These are phyloP conservation scores for Capsicum pubescens DNA, from an alignment of 257 asterid species.

Conservation along the genomic window DNA sequence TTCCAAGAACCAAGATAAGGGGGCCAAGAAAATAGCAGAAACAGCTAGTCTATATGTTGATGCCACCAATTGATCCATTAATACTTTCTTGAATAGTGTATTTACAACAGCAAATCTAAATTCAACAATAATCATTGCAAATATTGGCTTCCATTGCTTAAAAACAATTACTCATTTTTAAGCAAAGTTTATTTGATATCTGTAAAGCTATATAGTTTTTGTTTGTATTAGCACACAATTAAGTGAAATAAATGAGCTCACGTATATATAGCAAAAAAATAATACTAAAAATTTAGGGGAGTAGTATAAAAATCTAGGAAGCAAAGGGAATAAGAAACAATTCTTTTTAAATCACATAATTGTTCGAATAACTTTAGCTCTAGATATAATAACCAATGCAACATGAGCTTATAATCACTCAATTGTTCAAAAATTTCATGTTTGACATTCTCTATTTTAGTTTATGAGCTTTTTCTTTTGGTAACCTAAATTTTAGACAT, in stretches of 20 bases:
- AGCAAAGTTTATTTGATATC: neutral
- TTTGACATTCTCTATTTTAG: no score
- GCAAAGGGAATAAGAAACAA: conserved; percentile 14
- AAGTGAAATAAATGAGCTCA: neutral
- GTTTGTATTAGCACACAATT: neutral
- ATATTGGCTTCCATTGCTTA: neutral
- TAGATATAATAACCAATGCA: no score
- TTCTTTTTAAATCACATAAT: neutral
- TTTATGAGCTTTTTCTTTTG: no score
- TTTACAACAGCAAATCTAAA: conserved; percentile 23
- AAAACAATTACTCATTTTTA: conserved; percentile 18
- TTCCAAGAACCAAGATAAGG: conserved; percentile 9
- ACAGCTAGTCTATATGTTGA: conserved; percentile 20
- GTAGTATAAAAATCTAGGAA: neutral
- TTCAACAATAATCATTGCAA: conserved; percentile 21
- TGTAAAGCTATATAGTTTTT: neutral
- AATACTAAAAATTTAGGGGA: no score
- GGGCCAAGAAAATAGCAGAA: conserved; percentile 2
- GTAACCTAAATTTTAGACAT: no score
- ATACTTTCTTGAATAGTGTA: conserved; percentile 13
- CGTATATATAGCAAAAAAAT: neutral
- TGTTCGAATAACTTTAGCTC: neutral
- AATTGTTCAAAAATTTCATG: no score
- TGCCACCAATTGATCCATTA: conserved; percentile 15
- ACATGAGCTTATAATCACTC: no score